Evolutionary conservation across 345 rosid species (phyloP).

Genomic region (Nasturtium officinale): DNA sequence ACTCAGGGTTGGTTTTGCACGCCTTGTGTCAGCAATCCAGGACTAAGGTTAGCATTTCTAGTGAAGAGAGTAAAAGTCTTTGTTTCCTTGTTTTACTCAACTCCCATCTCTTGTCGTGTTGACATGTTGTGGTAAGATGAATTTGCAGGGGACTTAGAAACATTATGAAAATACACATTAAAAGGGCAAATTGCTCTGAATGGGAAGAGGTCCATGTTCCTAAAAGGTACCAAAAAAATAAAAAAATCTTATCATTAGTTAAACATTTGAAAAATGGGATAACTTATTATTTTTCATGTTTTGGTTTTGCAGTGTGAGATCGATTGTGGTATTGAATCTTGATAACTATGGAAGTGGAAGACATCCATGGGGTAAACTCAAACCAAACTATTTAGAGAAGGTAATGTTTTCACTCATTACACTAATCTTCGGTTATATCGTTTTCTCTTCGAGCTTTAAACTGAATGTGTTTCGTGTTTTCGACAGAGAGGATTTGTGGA

Average conservation of each 20-base stretch:
- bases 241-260: not conserved
- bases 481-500: constrained; percentile 86
- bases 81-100: not conserved
- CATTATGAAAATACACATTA: constrained; percentile 77
- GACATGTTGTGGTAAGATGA: constrained; percentile 35
- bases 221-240: constrained; percentile 58
- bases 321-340: constrained; percentile 87
- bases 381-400: constrained; percentile 85
- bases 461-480: not conserved
- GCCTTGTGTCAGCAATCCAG: constrained; percentile 87
- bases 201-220: constrained; percentile 88
- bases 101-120: not conserved
- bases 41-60: constrained; percentile 61
- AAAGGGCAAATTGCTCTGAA: constrained; percentile 69
- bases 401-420: constrained; percentile 42
- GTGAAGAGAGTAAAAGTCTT: constrained; percentile 18
- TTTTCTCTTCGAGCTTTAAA: constrained; percentile 7
- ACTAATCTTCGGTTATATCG: not conserved
- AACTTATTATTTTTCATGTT: not conserved
- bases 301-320: constrained; percentile 69
- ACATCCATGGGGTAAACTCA: constrained; percentile 90
- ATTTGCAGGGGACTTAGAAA: constrained; percentile 82
- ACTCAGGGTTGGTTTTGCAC: constrained; percentile 97
- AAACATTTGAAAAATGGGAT: not conserved
- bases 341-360: constrained; percentile 94